phyloP scores from a whole-genome alignment of 768 basidiomycete genomes.

The Rossbeevera mucosa region DNA sequence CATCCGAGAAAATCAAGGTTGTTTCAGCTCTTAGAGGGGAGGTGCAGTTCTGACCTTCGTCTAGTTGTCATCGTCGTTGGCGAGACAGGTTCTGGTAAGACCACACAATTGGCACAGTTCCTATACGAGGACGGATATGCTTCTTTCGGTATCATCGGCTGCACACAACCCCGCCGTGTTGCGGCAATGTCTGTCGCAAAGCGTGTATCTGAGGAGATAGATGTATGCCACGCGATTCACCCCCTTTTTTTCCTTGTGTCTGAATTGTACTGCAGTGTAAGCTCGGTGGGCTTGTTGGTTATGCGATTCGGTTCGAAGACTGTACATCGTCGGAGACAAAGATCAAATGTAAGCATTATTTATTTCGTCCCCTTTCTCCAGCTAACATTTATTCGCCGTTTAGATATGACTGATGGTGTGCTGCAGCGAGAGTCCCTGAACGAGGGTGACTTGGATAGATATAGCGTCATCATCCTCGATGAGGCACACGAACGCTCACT shows the following conservation, averaged over 20 bases:
- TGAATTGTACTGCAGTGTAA: slow-evolving; percentile 54
- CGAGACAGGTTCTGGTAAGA: slow-evolving; percentile 99
- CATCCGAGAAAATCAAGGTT: slow-evolving; percentile 94
- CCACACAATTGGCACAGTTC: slow-evolving; percentile 93
- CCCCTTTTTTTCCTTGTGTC: not conserved
- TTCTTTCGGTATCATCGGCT: slow-evolving; percentile 83
- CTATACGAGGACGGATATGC: slow-evolving; percentile 97
- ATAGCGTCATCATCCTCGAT: slow-evolving; percentile 96
- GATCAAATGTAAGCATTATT: slow-evolving; percentile 77
- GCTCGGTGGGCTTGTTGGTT: slow-evolving; percentile 87
- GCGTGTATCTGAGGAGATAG: slow-evolving; percentile 99
- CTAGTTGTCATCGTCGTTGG: slow-evolving; percentile 92
- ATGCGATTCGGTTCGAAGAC: slow-evolving; percentile 98
- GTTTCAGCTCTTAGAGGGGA: not conserved
- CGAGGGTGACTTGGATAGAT: slow-evolving; percentile 96
- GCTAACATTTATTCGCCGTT: not conserved
- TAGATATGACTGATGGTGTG: slow-evolving; percentile 99
- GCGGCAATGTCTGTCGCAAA: slow-evolving; percentile 99
- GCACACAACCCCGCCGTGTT: slow-evolving; percentile 97
- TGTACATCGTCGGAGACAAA: slow-evolving; percentile 91
- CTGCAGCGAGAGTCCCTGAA: slow-evolving; percentile 96
- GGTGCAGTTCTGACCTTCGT: not conserved
- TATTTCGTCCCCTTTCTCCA: not conserved
- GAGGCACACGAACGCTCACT: slow-evolving; percentile 98
- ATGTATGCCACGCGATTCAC: slow-evolving; percentile 50